A percentile compares a stretch with the other conserved stretches of the same genome.
These are phyloP conservation scores for Pichia manshurica DNA, from an alignment of 805 yeast genomes.

Conservation along the genomic window DNA sequence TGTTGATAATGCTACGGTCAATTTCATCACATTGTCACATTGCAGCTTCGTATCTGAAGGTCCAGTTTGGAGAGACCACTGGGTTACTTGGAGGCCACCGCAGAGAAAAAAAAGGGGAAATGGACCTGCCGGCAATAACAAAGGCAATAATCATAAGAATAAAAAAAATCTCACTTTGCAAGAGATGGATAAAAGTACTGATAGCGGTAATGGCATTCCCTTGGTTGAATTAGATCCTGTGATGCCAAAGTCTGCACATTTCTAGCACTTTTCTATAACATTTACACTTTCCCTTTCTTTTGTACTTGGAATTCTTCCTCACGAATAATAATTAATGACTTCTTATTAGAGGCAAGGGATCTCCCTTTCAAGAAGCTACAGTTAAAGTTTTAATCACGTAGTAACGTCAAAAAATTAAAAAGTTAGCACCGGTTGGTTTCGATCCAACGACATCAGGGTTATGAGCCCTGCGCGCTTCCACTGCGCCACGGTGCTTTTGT, in stretches of 20 bases:
- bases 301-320: too few species aligned
- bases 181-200: too few species aligned
- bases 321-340: too few species aligned
- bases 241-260: slow-evolving; percentile 7
- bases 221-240: background rate
- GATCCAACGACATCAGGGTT: slow-evolving; percentile 98
- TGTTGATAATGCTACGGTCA: slow-evolving; percentile 70
- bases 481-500: slow-evolving; percentile 90
- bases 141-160: too few species aligned
- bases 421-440: slow-evolving; percentile 89
- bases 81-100: slow-evolving; percentile 17
- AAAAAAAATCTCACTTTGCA: too few species aligned
- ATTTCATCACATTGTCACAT: slow-evolving; percentile 50
- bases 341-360: too few species aligned
- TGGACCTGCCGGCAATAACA: background rate
- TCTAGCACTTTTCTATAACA: background rate
- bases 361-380: too few species aligned
- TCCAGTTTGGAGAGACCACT: slow-evolving; percentile 26
- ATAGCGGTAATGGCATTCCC: too few species aligned
- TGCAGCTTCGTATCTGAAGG: slow-evolving; percentile 38
- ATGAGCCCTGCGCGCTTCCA: slow-evolving; percentile 99
- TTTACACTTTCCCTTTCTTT: background rate
- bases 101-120: slow-evolving; percentile 2
- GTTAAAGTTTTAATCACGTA: background rate
- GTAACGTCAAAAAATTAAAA: slow-evolving; percentile 26